phyloP scores from a whole-genome alignment of 75 land plant genomes.

The Adiantum capillusveneris region DNA sequence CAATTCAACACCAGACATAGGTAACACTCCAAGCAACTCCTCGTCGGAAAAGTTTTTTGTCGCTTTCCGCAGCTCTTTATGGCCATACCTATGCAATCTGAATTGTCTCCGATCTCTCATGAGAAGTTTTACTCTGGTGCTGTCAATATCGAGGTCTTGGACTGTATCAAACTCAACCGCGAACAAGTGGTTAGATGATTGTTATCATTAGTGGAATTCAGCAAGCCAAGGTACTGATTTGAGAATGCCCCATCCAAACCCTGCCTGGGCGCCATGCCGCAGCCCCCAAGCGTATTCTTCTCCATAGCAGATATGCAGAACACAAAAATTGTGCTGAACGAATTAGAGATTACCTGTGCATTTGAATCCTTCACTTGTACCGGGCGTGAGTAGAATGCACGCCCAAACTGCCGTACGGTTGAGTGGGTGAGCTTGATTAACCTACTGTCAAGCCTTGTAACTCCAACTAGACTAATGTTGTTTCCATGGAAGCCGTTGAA shows the following conservation, averaged over 20 bases:
- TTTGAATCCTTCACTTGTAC: not conserved
- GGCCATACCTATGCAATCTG: conserved; percentile 18
- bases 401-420: conserved; percentile 33
- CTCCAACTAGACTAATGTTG: conserved; percentile 13
- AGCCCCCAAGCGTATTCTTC: conserved; percentile 40
- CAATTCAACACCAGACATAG: conserved; percentile 16
- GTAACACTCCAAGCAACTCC: not conserved
- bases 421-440: conserved; percentile 30
- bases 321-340: conserved; percentile 53
- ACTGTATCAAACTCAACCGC: conserved; percentile 55
- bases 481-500: conserved; percentile 13
- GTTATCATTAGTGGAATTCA: conserved; percentile 31
- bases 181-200: conserved; percentile 30
- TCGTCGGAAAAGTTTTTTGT: conserved; percentile 1
- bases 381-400: conserved; percentile 31
- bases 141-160: conserved; percentile 20
- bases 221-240: conserved; percentile 46
- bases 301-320: conserved; percentile 39
- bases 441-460: conserved; percentile 9
- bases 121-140: too few species aligned
- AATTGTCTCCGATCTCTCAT: too few species aligned
- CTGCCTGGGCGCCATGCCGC: conserved; percentile 46
- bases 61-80: conserved; percentile 4
- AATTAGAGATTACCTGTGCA: conserved; percentile 6
- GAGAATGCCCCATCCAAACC: conserved; percentile 21